phyloP scores from a whole-genome alignment of 2,329 filamentous ascomycete species.

The Penicillium sp. region DNA sequence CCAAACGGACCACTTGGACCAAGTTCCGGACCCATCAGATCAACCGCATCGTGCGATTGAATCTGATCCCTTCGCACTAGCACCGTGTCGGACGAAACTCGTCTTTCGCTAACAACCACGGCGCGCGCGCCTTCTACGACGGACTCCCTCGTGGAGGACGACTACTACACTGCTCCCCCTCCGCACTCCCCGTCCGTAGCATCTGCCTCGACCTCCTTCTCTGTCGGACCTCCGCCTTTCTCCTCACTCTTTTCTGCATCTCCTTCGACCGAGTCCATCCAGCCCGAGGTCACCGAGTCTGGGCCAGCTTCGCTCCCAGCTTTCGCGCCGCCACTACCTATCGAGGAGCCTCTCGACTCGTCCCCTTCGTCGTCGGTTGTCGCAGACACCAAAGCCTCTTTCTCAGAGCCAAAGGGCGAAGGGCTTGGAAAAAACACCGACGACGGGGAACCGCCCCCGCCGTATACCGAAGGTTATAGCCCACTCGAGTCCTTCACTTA shows the following conservation, averaged over 20 bases:
- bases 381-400: conserved; percentile 78
- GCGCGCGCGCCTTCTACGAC: conserved; percentile 41
- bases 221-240: conserved; percentile 60
- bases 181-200: conserved; percentile 39
- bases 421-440: conserved; percentile 68
- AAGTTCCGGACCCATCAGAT: conserved; percentile 17
- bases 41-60: conserved; percentile 17
- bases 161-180: conserved; percentile 41
- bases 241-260: conserved; percentile 61
- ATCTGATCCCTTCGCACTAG: conserved; percentile 17
- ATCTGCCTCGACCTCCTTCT: conserved; percentile 52
- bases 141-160: conserved; percentile 42
- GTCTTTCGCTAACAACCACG: conserved; percentile 32
- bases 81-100: conserved; percentile 35
- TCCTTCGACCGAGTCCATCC: conserved; percentile 39
- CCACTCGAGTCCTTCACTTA: conserved; percentile 90
- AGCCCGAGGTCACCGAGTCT: conserved; percentile 46
- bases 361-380: conserved; percentile 50
- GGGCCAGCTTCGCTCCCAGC: conserved; percentile 49
- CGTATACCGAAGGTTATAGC: conserved; percentile 90
- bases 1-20: conserved; percentile 13
- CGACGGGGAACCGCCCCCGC: conserved; percentile 90
- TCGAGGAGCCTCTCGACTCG: conserved; percentile 49
- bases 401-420: conserved; percentile 78
- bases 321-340: conserved; percentile 53